phyloP scores from a whole-genome alignment of 129 eudicot genomes.

The Apium graveolens region DNA sequence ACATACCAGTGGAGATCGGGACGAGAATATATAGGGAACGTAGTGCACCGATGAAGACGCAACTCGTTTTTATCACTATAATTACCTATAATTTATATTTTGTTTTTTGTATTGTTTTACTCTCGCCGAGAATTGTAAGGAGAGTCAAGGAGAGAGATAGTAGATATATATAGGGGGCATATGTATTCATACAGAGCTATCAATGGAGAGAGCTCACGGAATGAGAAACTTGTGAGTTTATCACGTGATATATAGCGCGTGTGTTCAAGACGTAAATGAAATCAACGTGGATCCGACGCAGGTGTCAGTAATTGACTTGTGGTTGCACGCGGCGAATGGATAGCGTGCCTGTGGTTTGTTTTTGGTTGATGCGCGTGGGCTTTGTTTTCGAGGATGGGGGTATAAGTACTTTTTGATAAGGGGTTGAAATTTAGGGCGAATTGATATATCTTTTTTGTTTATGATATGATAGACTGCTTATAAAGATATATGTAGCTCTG shows the following conservation, averaged over 20 bases:
- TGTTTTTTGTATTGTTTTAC: neutral
- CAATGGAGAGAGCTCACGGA: constrained; percentile 1
- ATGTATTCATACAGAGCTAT: neutral
- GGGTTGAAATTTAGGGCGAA: neutral
- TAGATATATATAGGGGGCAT: neutral
- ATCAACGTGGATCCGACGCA: constrained; percentile 3
- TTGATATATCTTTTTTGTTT: neutral
- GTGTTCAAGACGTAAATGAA: neutral
- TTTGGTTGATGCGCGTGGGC: neutral
- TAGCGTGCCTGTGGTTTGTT: neutral
- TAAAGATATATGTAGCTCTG: neutral
- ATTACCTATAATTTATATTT: neutral
- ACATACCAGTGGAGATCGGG: neutral
- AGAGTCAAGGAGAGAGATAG: neutral
- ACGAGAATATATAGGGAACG: neutral
- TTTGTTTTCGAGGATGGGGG: neutral
- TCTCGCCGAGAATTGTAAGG: neutral
- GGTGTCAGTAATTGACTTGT: constrained; percentile 4
- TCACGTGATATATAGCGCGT: neutral
- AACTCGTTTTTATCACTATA: neutral
- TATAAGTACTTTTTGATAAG: neutral
- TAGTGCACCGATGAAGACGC: constrained; percentile 1
- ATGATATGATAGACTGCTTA: neutral
- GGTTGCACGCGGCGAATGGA: neutral
- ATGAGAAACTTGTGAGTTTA: neutral